Percentiles rank a stretch among this genome's conserved stretches.
Evolutionary conservation across 1,284 basidiomycete genomes (phyloP).

Genomic region (Gymnopus androsaceus): DNA sequence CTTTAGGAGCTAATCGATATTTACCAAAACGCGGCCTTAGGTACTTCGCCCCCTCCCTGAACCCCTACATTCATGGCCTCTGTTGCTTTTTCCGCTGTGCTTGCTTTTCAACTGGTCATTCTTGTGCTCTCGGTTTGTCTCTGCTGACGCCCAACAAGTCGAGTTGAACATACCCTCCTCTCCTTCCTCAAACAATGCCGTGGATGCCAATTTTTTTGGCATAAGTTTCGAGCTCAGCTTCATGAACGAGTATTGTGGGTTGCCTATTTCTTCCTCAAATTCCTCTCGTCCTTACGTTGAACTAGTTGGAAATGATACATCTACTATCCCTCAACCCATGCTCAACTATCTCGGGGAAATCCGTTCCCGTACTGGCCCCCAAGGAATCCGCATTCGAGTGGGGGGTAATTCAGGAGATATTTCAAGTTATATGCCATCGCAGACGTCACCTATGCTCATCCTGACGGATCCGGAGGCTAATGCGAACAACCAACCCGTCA

Average conservation of each 20-base stretch:
- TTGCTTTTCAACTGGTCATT: background rate
- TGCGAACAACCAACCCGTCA: slow-evolving; percentile 47
- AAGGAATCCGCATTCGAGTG: slow-evolving; percentile 46
- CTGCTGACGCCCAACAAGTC: slow-evolving; percentile 23
- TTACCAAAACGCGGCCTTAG: too few species aligned
- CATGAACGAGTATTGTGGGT: slow-evolving; percentile 39
- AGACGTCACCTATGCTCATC: slow-evolving; percentile 42
- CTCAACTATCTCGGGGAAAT: slow-evolving; percentile 41
- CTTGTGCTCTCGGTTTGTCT: background rate
- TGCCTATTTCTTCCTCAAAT: background rate
- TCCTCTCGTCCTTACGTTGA: background rate
- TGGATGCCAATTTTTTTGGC: slow-evolving; percentile 42
- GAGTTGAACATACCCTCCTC: slow-evolving; percentile 28
- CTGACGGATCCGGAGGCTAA: slow-evolving; percentile 37
- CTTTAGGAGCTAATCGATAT: too few species aligned
- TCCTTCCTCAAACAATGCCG: slow-evolving; percentile 32
- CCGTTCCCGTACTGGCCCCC: slow-evolving; percentile 32
- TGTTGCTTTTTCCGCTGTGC: too few species aligned
- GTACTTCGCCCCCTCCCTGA: too few species aligned
- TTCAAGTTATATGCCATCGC: slow-evolving; percentile 33
- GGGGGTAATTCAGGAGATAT: slow-evolving; percentile 45
- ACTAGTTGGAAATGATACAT: slow-evolving; percentile 42
- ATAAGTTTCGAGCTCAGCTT: slow-evolving; percentile 45
- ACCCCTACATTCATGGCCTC: too few species aligned
- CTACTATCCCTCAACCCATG: slow-evolving; percentile 36